A percentile compares a stretch with the other conserved stretches of the same genome.
These are phyloP conservation scores for Eleusine coracana DNA, from an alignment of 176 grass and related monocot genomes.

Conservation along the genomic window DNA sequence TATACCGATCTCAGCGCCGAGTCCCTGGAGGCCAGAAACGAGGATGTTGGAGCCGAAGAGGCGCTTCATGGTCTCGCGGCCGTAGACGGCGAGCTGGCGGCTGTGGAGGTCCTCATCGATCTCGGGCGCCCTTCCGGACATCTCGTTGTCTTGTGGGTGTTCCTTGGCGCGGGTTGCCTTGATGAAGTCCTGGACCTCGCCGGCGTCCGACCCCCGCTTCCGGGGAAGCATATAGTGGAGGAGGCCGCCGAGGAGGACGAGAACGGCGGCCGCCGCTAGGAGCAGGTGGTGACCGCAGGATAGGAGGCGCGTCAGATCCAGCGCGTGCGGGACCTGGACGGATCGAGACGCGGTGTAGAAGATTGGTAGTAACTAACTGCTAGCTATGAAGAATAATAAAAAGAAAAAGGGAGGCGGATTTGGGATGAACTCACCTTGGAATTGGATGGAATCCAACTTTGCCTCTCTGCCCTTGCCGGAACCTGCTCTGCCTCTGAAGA, in stretches of 20 bases:
- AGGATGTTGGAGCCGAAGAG: conserved; percentile 89
- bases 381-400: too few species aligned
- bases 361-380: too few species aligned
- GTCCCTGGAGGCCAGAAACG: conserved; percentile 78
- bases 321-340: not conserved
- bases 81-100: conserved; percentile 85
- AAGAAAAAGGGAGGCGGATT: too few species aligned
- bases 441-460: too few species aligned
- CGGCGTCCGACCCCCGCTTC: conserved; percentile 55
- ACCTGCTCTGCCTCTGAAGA: too few species aligned
- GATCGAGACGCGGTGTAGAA: too few species aligned
- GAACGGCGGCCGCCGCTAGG: conserved; percentile 45
- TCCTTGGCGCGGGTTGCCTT: conserved; percentile 49
- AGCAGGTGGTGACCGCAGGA: not conserved
- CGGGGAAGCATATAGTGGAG: conserved; percentile 74
- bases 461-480: too few species aligned
- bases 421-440: too few species aligned
- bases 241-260: conserved; percentile 50
- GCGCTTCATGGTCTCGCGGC: conserved; percentile 86
- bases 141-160: not conserved
- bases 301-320: not conserved
- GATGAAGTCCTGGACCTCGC: conserved; percentile 63
- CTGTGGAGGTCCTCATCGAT: conserved; percentile 96
- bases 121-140: conserved; percentile 49
- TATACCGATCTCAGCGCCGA: conserved; percentile 80